A percentile compares a stretch with the other conserved stretches of the same genome.
Conservation (phyloP, 768 basidiomycete species). For the Glaciozyma antarctica region DNA sequence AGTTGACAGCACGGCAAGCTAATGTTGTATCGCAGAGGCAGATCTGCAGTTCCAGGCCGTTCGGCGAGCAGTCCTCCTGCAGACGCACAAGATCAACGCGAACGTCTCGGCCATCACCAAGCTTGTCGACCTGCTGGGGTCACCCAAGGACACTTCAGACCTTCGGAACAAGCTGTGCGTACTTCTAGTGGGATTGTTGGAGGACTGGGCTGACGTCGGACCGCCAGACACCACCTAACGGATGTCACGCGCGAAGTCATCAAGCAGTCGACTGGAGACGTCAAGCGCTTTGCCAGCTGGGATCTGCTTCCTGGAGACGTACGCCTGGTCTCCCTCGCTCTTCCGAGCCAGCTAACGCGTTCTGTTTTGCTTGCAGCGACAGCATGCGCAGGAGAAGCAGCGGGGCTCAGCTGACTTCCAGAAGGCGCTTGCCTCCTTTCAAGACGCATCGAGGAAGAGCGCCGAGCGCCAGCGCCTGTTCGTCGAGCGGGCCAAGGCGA, state of each 20-base stretch:
- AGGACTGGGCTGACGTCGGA: neutral
- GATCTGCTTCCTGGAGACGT: constrained; percentile 41
- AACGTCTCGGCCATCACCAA: constrained; percentile 93
- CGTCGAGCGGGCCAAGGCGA: constrained; percentile 74
- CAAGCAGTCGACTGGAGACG: constrained; percentile 81
- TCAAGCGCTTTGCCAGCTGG: constrained; percentile 73
- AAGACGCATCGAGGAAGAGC: constrained; percentile 78
- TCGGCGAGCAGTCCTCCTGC: constrained; percentile 44
- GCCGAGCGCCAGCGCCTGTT: constrained; percentile 82
- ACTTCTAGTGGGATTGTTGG: neutral
- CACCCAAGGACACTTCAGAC: constrained; percentile 62
- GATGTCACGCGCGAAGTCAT: constrained; percentile 91
- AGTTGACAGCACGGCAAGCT: too few species aligned
- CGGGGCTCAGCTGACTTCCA: constrained; percentile 92
- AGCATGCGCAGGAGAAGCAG: constrained; percentile 68
- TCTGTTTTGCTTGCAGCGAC: constrained; percentile 31
- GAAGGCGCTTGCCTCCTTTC: constrained; percentile 78
- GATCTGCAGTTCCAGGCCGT: constrained; percentile 19
- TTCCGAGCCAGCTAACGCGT: constrained; percentile 46
- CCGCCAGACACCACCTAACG: constrained; percentile 69
- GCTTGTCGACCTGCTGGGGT: constrained; percentile 93
- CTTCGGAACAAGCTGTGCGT: constrained; percentile 78
- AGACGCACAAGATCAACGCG: constrained; percentile 97
- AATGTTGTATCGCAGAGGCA: constrained; percentile 3
- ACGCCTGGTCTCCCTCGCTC: neutral